Evolutionary conservation across 257 asterid genomes (phyloP).

Genomic region (Nicotiana obtusifolia): DNA sequence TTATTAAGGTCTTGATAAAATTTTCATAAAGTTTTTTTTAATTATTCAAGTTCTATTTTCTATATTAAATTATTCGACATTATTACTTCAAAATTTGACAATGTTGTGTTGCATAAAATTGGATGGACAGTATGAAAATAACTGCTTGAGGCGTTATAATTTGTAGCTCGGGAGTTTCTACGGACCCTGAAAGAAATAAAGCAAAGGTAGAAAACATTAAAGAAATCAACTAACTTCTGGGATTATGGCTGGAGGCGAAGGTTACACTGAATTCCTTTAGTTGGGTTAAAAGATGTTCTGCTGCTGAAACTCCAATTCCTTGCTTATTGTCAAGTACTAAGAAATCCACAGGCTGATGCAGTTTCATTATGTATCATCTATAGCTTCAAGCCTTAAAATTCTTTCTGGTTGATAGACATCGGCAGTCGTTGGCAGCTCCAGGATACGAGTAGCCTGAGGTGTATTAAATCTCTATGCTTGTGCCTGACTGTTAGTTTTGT

Average conservation of each 20-base stretch:
- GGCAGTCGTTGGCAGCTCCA: not conserved
- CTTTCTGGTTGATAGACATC: not conserved
- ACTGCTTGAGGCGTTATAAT: not conserved
- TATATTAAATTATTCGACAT: not conserved
- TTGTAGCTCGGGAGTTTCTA: not conserved
- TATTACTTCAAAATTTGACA: not conserved
- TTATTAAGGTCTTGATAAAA: not conserved
- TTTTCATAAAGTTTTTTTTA: not conserved
- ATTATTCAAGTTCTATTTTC: not conserved
- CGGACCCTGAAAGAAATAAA: not conserved
- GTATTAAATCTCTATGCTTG: not conserved
- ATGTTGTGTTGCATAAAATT: not conserved
- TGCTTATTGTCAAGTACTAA: not conserved
- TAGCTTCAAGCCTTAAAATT: not conserved
- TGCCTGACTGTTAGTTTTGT: not conserved
- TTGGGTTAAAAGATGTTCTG: not conserved
- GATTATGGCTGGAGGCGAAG: not conserved
- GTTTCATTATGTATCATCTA: not conserved
- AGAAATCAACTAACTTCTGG: not conserved
- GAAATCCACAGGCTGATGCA: not conserved
- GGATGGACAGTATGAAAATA: not conserved
- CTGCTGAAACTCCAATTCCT: not conserved
- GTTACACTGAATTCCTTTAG: not conserved
- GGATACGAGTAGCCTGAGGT: not conserved
- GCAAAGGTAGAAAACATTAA: not conserved